Evolutionary conservation across 345 rosid genomes (phyloP).

Genomic region (Atalantia buxifolia): DNA sequence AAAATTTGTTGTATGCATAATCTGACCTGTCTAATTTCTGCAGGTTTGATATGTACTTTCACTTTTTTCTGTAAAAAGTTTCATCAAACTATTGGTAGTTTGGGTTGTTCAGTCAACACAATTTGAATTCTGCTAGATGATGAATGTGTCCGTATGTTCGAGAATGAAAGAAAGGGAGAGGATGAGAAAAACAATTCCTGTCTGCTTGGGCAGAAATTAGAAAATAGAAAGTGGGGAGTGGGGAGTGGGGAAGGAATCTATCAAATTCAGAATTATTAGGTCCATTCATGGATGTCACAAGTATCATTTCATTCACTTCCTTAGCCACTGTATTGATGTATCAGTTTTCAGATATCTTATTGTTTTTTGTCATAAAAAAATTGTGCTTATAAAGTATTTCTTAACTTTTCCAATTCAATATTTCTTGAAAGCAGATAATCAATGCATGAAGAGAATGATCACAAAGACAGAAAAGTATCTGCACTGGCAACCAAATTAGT

Average conservation of each 20-base stretch:
- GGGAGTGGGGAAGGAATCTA: background rate
- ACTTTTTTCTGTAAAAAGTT: background rate
- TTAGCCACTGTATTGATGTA: background rate
- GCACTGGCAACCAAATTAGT: background rate
- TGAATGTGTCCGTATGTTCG: background rate
- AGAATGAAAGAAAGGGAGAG: too few species aligned
- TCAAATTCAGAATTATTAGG: background rate
- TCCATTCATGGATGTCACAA: background rate
- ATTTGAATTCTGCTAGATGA: background rate
- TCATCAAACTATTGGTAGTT: background rate
- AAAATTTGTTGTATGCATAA: background rate
- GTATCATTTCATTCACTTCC: background rate
- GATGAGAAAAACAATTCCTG: background rate
- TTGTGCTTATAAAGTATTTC: background rate
- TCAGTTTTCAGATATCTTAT: background rate
- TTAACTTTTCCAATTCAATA: conserved; percentile 15
- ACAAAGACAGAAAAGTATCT: background rate
- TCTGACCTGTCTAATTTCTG: background rate
- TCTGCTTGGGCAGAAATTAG: background rate
- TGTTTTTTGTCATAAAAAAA: background rate
- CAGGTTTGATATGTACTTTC: background rate
- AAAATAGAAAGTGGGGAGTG: background rate
- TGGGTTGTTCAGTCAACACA: background rate
- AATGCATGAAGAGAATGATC: conserved; percentile 19
- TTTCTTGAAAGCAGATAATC: conserved; percentile 6